Evolutionary conservation across 192 early-diverging fungal genomes (phyloP).

Genomic region (Entophlyctis helioformis): DNA sequence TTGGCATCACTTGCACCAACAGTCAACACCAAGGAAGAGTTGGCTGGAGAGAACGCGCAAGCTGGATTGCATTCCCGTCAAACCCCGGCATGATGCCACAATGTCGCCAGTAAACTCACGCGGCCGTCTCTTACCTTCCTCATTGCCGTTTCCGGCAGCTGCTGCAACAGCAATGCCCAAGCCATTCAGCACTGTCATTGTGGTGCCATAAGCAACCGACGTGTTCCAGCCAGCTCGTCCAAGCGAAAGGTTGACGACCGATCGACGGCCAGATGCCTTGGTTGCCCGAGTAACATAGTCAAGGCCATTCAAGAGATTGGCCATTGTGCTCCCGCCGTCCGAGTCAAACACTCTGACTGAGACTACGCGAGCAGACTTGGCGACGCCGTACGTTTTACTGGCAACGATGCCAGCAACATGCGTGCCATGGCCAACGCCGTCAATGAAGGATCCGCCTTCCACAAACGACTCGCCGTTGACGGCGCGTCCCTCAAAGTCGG

Average conservation of each 20-base stretch:
- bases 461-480: slow-evolving; percentile 23
- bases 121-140: too few species aligned
- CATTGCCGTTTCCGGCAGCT: slow-evolving; percentile 49
- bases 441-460: slow-evolving; percentile 4
- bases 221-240: slow-evolving; percentile 48
- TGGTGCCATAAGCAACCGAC: slow-evolving; percentile 17
- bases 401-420: slow-evolving; percentile 28
- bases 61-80: too few species aligned
- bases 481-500: slow-evolving; percentile 39
- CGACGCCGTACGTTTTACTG: slow-evolving; percentile 41
- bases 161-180: slow-evolving; percentile 40
- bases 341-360: slow-evolving; percentile 40
- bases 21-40: too few species aligned
- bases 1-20: too few species aligned
- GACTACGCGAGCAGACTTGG: slow-evolving; percentile 46
- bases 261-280: slow-evolving; percentile 3
- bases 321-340: slow-evolving; percentile 9
- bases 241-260: slow-evolving; percentile 48
- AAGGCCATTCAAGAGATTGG: slow-evolving; percentile 18
- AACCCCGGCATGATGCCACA: too few species aligned
- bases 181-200: slow-evolving; percentile 9
- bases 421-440: slow-evolving; percentile 15
- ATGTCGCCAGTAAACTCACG: too few species aligned
- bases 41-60: too few species aligned
- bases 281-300: slow-evolving; percentile 16